Base-by-base conservation (phyloP, 768 basidiomycete species). In the Lactarius hatsudake region DNA sequence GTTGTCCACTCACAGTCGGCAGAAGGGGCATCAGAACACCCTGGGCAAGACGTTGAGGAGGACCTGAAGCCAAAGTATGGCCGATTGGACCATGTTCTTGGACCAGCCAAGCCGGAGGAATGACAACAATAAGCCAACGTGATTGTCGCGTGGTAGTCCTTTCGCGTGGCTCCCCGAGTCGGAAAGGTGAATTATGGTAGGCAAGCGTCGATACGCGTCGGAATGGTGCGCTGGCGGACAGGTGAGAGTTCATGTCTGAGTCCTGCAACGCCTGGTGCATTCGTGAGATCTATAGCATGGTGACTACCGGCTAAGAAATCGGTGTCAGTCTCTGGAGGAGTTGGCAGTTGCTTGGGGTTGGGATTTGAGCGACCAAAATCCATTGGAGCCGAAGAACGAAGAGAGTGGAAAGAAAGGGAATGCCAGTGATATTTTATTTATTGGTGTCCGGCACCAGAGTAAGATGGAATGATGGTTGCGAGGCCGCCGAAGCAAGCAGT, bases 1-100 rank as follows among this genome's bases (percentile, higher is more conserved):
- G 55, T 32, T 43, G 69, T 73, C 65, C 30, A 69, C 79, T 70
- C 76, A 91, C 91, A 9, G 89, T 89, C 40, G 91, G 85, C 72
- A 87, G 85, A 40, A 93, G 79, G 10, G 90, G 89, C 85, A 93
- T 87, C 26, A 92, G 75, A 26, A 89, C 79, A 20, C 91, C 91
- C 69, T 88, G 86, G 38, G 85, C 80, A 55, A 90, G 75, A 28
- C 90, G 83, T 62, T 85, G 80, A 28, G 80, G 77, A 30, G 88
- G 87, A 0, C 87, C 87, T 23, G 79, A 80, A 12, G 84, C 82
- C 26, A 88, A 73, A 0, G 86, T 85, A 62, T 85, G 81, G 0
- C 87, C 86, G 20, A 87, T 79, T 18, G 81, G 82, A 0, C 85
- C 83, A 73, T 86, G 86, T 69, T 87, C 84, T 48, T 84, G 81